Conservation (phyloP, 2,329 filamentous ascomycete genomes). For the Aspergillus jensenii region DNA sequence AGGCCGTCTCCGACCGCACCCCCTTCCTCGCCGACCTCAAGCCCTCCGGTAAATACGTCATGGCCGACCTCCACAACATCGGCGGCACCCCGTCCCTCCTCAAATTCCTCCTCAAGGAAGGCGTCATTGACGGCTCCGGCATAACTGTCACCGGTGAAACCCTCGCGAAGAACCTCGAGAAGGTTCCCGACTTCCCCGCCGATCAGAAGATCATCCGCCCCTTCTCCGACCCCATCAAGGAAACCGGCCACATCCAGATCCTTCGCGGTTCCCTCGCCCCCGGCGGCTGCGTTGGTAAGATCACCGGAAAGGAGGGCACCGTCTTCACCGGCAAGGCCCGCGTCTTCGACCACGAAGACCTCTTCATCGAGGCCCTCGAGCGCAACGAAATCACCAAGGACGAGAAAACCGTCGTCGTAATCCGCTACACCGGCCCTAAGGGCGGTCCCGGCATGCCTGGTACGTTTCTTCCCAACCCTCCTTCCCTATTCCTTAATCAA, state of each 20-base stretch:
- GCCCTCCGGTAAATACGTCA: constrained; percentile 68
- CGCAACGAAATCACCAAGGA: constrained; percentile 69
- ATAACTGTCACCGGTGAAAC: constrained; percentile 63
- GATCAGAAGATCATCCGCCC: constrained; percentile 71
- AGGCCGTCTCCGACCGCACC: constrained; percentile 73
- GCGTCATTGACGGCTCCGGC: constrained; percentile 58
- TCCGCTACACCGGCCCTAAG: constrained; percentile 56
- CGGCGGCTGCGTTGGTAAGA: constrained; percentile 71
- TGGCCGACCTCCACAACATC: constrained; percentile 58
- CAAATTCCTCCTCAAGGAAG: constrained; percentile 59
- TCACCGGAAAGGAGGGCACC: constrained; percentile 73
- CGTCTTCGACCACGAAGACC: constrained; percentile 69
- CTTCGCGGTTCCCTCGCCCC: constrained; percentile 68
- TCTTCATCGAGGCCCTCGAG: constrained; percentile 68
- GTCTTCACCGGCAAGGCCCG: constrained; percentile 68
- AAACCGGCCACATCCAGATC: constrained; percentile 71
- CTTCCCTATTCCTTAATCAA: neutral
- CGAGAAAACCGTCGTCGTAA: constrained; percentile 74
- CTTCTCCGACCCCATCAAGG: constrained; percentile 67
- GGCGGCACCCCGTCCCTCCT: constrained; percentile 59
- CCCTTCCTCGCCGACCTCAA: constrained; percentile 82
- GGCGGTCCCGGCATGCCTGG: constrained; percentile 66
- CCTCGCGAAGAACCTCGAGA: constrained; percentile 58
- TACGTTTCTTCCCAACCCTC: constrained; percentile 6
- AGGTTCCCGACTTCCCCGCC: constrained; percentile 62